A percentile compares a stretch with the other conserved stretches of the same genome.
Conservation (phyloP, 345 rosid species). For the Lenwebbia sp. region DNA sequence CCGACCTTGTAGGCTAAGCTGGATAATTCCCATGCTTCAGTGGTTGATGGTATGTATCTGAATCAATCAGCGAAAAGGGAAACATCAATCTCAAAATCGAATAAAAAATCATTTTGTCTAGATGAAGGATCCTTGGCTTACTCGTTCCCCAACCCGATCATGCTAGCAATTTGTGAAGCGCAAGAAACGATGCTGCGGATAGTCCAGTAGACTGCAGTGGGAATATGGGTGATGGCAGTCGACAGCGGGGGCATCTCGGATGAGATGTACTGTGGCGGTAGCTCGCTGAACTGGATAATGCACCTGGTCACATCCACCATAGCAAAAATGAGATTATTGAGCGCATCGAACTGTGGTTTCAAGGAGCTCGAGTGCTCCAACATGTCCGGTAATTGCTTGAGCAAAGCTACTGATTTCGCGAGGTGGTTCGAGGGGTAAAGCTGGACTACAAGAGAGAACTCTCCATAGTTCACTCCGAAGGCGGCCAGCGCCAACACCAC, state of each 20-base stretch:
- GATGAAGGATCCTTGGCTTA: slow-evolving; percentile 1
- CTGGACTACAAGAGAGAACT: slow-evolving; percentile 25
- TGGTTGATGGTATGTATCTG: slow-evolving; percentile 24
- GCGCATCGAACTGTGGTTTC: slow-evolving; percentile 31
- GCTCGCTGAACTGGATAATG: slow-evolving; percentile 31
- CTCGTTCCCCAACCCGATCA: slow-evolving; percentile 34
- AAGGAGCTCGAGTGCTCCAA: slow-evolving; percentile 10
- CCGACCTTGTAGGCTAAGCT: slow-evolving; percentile 32
- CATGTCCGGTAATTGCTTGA: slow-evolving; percentile 32
- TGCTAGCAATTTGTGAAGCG: slow-evolving; percentile 24
- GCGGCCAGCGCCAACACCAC: slow-evolving; percentile 38
- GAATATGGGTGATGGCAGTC: slow-evolving; percentile 29
- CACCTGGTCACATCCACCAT: slow-evolving; percentile 45
- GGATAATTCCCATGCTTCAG: slow-evolving; percentile 39
- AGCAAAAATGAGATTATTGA: slow-evolving; percentile 27
- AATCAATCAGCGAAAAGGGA: background rate
- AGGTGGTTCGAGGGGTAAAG: slow-evolving; percentile 16
- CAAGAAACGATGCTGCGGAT: slow-evolving; percentile 40
- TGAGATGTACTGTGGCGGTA: slow-evolving; percentile 32
- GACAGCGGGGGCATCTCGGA: slow-evolving; percentile 20
- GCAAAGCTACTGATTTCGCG: slow-evolving; percentile 28
- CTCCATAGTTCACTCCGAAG: slow-evolving; percentile 31
- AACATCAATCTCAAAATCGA: background rate
- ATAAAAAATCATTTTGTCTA: background rate
- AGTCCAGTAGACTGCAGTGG: slow-evolving; percentile 44